Evolutionary conservation across 1,284 basidiomycete genomes (phyloP).

Genomic region (Termitomyces sp.): DNA sequence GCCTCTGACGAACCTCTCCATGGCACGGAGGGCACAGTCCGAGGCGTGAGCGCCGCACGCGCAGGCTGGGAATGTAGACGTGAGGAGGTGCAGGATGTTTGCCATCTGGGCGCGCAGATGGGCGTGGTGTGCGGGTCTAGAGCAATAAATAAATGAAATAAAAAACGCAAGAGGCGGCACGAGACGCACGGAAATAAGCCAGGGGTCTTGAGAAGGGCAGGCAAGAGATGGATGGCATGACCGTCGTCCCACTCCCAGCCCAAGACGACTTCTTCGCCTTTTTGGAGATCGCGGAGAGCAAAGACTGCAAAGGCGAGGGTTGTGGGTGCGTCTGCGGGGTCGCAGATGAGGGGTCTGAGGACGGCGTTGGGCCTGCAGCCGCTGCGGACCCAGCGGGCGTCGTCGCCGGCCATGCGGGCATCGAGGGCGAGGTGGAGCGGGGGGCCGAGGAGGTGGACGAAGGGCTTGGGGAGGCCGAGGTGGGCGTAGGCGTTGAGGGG

Average conservation of each 20-base stretch:
- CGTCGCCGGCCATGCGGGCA: conserved; percentile 71
- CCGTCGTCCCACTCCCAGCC: conserved; percentile 98
- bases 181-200: conserved; percentile 50
- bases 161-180: conserved; percentile 1
- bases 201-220: conserved; percentile 59
- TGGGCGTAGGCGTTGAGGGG: conserved; percentile 68
- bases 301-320: conserved; percentile 80
- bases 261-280: conserved; percentile 84
- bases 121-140: conserved; percentile 45
- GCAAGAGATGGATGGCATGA: conserved; percentile 81
- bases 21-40: conserved; percentile 64
- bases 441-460: conserved; percentile 77
- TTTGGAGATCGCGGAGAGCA: conserved; percentile 70
- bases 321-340: conserved; percentile 27
- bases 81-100: conserved; percentile 67
- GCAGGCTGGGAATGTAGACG: conserved; percentile 73
- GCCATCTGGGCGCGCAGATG: conserved; percentile 63
- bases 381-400: conserved; percentile 72
- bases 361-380: conserved; percentile 91
- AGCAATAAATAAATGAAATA: conserved; percentile 4
- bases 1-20: conserved; percentile 53
- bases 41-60: conserved; percentile 61
- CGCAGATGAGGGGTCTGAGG: conserved; percentile 70
- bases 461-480: conserved; percentile 68
- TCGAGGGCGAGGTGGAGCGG: conserved; percentile 84